Evolutionary conservation across 2,329 filamentous ascomycete species (phyloP).

Genomic region (Grosmannia clavigera): DNA sequence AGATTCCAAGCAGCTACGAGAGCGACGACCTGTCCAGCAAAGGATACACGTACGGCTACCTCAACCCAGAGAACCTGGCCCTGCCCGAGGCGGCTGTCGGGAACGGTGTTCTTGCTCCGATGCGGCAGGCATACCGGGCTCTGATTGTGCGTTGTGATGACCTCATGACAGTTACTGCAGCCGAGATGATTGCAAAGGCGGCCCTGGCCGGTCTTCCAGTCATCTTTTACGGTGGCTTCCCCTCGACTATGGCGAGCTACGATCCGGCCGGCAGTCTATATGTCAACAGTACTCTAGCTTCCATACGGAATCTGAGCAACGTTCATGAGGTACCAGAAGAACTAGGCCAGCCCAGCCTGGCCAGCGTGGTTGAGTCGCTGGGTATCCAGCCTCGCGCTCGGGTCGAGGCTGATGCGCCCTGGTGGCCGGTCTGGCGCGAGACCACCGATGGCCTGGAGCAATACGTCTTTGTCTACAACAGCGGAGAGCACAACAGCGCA

Average conservation of each 20-base stretch:
- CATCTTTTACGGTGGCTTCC: constrained; percentile 24
- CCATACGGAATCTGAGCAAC: constrained; percentile 18
- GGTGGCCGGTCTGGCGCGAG: constrained; percentile 24
- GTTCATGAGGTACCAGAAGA: constrained; percentile 19
- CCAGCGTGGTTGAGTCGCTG: constrained; percentile 18
- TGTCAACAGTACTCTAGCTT: constrained; percentile 12
- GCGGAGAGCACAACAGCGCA: not conserved
- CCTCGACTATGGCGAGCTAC: constrained; percentile 12
- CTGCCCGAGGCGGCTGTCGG: constrained; percentile 24
- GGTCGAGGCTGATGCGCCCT: constrained; percentile 17
- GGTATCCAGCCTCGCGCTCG: constrained; percentile 20
- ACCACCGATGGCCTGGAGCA: constrained; percentile 15
- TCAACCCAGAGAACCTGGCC: constrained; percentile 30
- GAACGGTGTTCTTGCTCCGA: constrained; percentile 23
- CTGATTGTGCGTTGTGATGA: constrained; percentile 22
- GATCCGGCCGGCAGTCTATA: constrained; percentile 8
- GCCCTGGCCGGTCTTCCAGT: constrained; percentile 28
- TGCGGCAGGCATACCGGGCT: constrained; percentile 27
- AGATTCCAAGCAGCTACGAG: constrained; percentile 1
- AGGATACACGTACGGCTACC: constrained; percentile 26
- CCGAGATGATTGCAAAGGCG: constrained; percentile 20
- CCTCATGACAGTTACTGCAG: constrained; percentile 22
- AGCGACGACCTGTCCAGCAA: constrained; percentile 3
- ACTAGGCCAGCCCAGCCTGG: constrained; percentile 13
- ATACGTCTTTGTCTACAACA: constrained; percentile 28